Base-by-base conservation (phyloP, 2,329 filamentous ascomycete genomes). In the Cytospora piceae region DNA sequence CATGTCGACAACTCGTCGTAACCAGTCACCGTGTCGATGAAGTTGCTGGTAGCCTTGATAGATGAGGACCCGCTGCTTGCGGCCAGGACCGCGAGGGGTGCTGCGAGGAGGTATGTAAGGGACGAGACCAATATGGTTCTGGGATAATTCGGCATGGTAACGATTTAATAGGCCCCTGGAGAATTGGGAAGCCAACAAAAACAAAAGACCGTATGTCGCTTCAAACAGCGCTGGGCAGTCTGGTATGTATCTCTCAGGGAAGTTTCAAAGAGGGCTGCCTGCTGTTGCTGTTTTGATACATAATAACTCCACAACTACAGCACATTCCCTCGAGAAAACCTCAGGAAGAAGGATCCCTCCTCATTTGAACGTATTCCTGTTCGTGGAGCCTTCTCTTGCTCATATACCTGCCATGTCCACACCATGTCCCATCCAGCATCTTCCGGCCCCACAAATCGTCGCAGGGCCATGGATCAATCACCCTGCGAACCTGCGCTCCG, bases 1-100 rank as follows among this genome's bases (percentile, higher is more conserved):
- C 69, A 70, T 8, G 67, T 27, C 17, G 68, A 67, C 9, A 70
- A 63, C 9, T 63, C 61, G n/a, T 53, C 20, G 14, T 63, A 63
- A 1, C 61, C 61, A 14, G 55, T 52, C n/a, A 63, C 32, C 9
- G 61, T 63, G 46, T 63, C 61, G 12, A 63, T 63, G 20, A 39
- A 63, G 12, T 52, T 20, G 1, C 27, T 60, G 22, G 63, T 64
- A n/a, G 58, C 56, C 17, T 11, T 7, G 14, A 24, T 24, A 32
- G 49, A 46, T 15, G 55, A 46, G 12, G 61, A 42, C 7, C 15
- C 51, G 42, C 42, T 46, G 12, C 7, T 22, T 7, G 52, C 37
- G 39, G 37, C 52, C 27, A 27, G 60, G 29, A 54, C 60, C 60
- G 49, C 15, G 6, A 63, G 39, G 22, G 60, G 39, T 29, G 14